Base-by-base conservation (phyloP, 208 protist species). In the Crithidia sp. region DNA sequence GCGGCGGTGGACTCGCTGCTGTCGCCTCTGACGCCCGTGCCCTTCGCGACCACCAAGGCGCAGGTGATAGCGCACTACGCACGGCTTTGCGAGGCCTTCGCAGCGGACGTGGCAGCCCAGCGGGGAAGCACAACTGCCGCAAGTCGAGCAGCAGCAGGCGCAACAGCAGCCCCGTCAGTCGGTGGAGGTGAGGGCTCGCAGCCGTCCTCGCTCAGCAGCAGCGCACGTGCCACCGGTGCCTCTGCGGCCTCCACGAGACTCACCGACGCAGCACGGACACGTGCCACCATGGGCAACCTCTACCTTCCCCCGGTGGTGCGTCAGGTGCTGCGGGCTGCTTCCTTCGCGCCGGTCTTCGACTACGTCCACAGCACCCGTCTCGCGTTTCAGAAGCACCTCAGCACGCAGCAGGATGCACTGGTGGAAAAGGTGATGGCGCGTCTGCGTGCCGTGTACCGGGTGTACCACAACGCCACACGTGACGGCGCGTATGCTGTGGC, bases 281-380 rank as follows among this genome's bases (percentile, higher is more conserved):
- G 28, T 28, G 28, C 28, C 28, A 28, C 28, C 28, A 28, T 1
- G 28, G 65, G 41, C 8, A 53, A 41, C n/a, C 61, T 78, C 16
- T 71, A 72, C 58, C 55, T 92, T 43, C 87, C 87, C 10, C 54
- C 82, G 4, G 55, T 68, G 37, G 74, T 92, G 4, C 76, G 83
- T 0, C 83, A 78, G 71, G 61, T 92, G n/a, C 76, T 92, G 37
- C 77, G 79, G 4, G 82, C 79, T 3, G 67, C 65, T 12, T 84
- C 80, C 5, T 92, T 83, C 52, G 79, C 87, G 0, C 84, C 87
- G 8, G 82, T 92, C 37, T 79, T 91, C 56, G 65, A 79, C 50
- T 83, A 83, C 74, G 80, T 86, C 53, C 67, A 75, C 39, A 53
- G 44, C 36, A 49, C 83, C 16, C 86, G 86, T 16, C 44, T 71